phyloP scores from a whole-genome alignment of 2,329 filamentous ascomycete species.

The Phialophora verrucosa region DNA sequence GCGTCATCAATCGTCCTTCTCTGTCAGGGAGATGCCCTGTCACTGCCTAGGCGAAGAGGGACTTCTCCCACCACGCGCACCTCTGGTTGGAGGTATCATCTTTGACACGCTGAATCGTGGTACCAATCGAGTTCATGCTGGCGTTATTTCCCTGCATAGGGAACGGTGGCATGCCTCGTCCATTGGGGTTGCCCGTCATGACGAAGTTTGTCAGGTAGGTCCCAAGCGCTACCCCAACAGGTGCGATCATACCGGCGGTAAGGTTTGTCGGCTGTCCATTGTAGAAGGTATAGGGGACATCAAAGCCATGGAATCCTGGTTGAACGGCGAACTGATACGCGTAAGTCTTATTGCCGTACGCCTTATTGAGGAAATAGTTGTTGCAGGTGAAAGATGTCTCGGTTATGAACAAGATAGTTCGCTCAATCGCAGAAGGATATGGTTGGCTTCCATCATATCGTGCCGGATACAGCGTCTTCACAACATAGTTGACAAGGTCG shows the following conservation, averaged over 20 bases:
- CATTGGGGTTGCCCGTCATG: constrained; percentile 45
- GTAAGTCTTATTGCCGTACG: constrained; percentile 58
- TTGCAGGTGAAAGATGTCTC: constrained; percentile 60
- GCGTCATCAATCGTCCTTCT: neutral
- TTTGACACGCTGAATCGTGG: constrained; percentile 49
- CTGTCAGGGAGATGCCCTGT: neutral
- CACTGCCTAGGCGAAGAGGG: constrained; percentile 41
- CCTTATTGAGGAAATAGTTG: constrained; percentile 58
- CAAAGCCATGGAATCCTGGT: constrained; percentile 60
- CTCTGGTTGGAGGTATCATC: constrained; percentile 48
- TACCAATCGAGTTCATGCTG: constrained; percentile 53
- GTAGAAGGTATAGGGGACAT: constrained; percentile 61
- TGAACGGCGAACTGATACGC: constrained; percentile 60
- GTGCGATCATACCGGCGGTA: constrained; percentile 44
- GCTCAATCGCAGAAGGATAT: constrained; percentile 54
- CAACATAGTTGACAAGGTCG: constrained; percentile 51
- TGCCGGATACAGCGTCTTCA: constrained; percentile 58
- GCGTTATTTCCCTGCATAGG: constrained; percentile 54
- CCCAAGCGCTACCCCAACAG: constrained; percentile 46
- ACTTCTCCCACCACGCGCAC: constrained; percentile 59
- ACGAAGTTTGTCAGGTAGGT: constrained; percentile 48
- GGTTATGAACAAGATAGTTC: constrained; percentile 49
- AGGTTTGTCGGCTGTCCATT: constrained; percentile 46
- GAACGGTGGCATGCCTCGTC: constrained; percentile 50
- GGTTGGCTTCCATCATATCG: constrained; percentile 55